Percentiles rank a stretch among this genome's conserved stretches.
phyloP scores from a whole-genome alignment of 2,329 filamentous ascomycete genomes.

The Xylaria hypoxylon region DNA sequence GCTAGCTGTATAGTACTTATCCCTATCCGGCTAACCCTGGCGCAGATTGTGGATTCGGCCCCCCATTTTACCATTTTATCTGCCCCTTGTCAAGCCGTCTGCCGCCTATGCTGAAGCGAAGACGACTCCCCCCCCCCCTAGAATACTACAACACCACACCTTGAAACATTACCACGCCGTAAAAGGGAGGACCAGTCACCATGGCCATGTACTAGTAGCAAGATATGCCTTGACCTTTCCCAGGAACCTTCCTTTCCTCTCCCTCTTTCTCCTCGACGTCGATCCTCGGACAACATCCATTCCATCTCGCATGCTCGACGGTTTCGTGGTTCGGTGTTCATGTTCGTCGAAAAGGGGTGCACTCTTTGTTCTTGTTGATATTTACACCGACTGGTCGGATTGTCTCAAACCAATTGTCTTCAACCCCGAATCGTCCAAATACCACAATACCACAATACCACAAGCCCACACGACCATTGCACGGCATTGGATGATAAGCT shows the following conservation, averaged over 20 bases:
- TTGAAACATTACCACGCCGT: slow-evolving; percentile 31
- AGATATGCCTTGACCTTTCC: slow-evolving; percentile 54
- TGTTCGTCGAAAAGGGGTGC: slow-evolving; percentile 15
- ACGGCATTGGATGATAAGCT: slow-evolving; percentile 10
- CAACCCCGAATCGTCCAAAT: background rate
- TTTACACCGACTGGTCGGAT: slow-evolving; percentile 1
- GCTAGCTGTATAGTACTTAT: no score
- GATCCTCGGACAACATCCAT: slow-evolving; percentile 9
- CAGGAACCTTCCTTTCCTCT: slow-evolving; percentile 4
- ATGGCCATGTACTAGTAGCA: slow-evolving; percentile 50
- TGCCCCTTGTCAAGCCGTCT: slow-evolving; percentile 14
- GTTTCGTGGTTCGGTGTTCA: slow-evolving; percentile 2
- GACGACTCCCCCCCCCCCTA: slow-evolving; percentile 1
- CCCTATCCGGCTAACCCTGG: no score
- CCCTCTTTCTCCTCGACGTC: background rate
- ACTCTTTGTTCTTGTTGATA: background rate
- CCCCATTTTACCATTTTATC: no score
- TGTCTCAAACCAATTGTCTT: slow-evolving; percentile 11
- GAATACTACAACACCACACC: slow-evolving; percentile 3
- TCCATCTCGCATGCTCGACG: slow-evolving; percentile 26
- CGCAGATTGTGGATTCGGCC: background rate
- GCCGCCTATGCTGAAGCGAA: slow-evolving; percentile 15
- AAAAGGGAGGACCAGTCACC: slow-evolving; percentile 17
- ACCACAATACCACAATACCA: no score
- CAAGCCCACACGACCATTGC: background rate